These are phyloP conservation scores for Cucurbita moschata DNA, from an alignment of 306 rosid genomes.

Conservation along the genomic window DNA sequence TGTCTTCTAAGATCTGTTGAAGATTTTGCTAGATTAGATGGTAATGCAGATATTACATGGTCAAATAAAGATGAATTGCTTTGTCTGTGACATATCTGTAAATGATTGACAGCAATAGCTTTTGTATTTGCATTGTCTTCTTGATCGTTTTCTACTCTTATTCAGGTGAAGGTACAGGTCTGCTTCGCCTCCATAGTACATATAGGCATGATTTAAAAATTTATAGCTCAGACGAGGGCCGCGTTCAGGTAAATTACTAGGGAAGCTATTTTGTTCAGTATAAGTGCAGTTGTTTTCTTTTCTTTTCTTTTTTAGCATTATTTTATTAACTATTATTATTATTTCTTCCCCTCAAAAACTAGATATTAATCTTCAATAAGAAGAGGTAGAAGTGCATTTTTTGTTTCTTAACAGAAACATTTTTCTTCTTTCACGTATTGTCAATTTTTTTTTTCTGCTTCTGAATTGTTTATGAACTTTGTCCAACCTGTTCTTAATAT, in stretches of 20 bases:
- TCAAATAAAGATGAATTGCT: not conserved
- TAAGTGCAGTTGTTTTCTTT: not conserved
- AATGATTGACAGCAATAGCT: not conserved
- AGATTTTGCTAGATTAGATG: not conserved
- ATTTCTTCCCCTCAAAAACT: not conserved
- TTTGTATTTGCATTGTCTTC: not conserved
- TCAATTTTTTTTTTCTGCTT: not conserved
- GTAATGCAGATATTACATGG: not conserved
- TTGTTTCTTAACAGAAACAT: not conserved
- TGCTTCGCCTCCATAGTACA: slow-evolving; percentile 97
- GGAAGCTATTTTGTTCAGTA: not conserved
- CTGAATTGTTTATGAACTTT: not conserved
- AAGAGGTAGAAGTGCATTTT: not conserved
- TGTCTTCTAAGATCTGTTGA: not conserved
- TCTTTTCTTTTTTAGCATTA: not conserved
- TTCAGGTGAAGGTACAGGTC: slow-evolving; percentile 94
- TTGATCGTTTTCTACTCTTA: slow-evolving; percentile 15
- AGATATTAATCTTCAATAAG: not conserved
- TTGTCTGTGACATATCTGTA: not conserved
- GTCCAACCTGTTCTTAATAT: slow-evolving; percentile 12
- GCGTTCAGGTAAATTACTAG: slow-evolving; percentile 72
- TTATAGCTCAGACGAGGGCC: slow-evolving; percentile 99
- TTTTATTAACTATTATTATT: not conserved
- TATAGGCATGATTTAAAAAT: slow-evolving; percentile 94
- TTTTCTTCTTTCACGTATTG: not conserved